These are phyloP conservation scores for Talaromyces sp. DNA, from an alignment of 2,329 filamentous ascomycete genomes.

Conservation along the genomic window DNA sequence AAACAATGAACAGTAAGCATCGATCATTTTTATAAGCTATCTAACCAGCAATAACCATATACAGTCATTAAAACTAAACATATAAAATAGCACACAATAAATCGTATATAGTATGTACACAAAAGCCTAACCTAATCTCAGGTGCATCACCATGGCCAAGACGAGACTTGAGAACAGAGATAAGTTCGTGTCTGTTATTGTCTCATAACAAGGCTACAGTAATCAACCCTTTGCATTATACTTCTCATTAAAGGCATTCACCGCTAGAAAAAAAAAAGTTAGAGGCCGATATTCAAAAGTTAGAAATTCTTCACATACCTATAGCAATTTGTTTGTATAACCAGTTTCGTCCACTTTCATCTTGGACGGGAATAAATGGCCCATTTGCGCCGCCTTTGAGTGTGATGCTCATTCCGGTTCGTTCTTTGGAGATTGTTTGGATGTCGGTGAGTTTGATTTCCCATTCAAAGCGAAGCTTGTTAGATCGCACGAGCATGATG, in stretches of 20 bases:
- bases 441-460: slow-evolving; percentile 93
- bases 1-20: neutral
- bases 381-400: slow-evolving; percentile 88
- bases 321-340: slow-evolving; percentile 62
- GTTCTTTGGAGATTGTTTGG: slow-evolving; percentile 94
- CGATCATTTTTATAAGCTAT: neutral
- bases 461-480: slow-evolving; percentile 86
- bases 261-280: slow-evolving; percentile 37
- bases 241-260: slow-evolving; percentile 63
- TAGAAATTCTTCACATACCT: slow-evolving; percentile 27
- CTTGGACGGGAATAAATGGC: slow-evolving; percentile 89
- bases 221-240: slow-evolving; percentile 56
- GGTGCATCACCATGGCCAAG: neutral
- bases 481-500: slow-evolving; percentile 85
- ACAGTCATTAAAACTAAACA: slow-evolving; percentile 1
- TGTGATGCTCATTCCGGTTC: slow-evolving; percentile 85
- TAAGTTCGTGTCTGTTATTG: neutral
- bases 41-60: neutral
- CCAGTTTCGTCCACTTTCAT: slow-evolving; percentile 70
- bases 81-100: neutral
- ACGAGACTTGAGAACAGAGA: neutral
- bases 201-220: neutral
- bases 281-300: neutral
- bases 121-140: neutral
- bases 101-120: neutral